Evolutionary conservation across 495 filamentous ascomycete genomes (phyloP), one percentile per base, ranked within the genome.

Genomic region (Immersiella caudata): DNA sequence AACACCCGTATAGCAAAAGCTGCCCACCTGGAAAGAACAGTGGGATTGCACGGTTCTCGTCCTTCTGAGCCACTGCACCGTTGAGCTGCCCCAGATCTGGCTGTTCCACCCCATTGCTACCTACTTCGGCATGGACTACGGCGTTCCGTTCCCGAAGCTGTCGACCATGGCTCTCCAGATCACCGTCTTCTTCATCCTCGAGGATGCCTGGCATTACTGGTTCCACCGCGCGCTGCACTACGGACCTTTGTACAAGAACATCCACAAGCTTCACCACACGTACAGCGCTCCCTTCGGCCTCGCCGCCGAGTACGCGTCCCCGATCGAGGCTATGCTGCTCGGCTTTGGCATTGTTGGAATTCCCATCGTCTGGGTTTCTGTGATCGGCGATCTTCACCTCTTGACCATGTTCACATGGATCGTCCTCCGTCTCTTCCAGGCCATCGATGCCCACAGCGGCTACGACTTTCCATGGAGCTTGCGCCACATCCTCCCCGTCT

Each of bases 201-300:
- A 99, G 78, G 95, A 99, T 79, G 85, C 96, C 59, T 99, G 96
- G 96, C 95, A 99, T 77, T 99, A 99, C 83, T 99, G 94, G 87
- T 89, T 86, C 59, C 95, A 99, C 81, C 93, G 95, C 68, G 90
- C 90, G 26, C 86, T 99, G 72, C 95, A 99, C 85, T 97, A 94
- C 88, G 93, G 93, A 6, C 91, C 91, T 27, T 88, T 99, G 6
- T 99, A 99, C 86, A 94, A 90, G 79, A 84, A 87, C 71, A 91
- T 99, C 64, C 95, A 99, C 86, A 99, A 99, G 83, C 94, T 99
- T 63, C 95, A 99, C 82, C 95, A 99, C 83, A 93, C 92, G 70
- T 99, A 99, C 82, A 96, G 93, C 18, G 96, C 95, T 7, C 95
- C 95, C 16, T 99, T 99, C 74, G 95, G 95, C 65, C 84, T 99